phyloP scores from a whole-genome alignment of 768 basidiomycete genomes.

The Naganishia antarctica region DNA sequence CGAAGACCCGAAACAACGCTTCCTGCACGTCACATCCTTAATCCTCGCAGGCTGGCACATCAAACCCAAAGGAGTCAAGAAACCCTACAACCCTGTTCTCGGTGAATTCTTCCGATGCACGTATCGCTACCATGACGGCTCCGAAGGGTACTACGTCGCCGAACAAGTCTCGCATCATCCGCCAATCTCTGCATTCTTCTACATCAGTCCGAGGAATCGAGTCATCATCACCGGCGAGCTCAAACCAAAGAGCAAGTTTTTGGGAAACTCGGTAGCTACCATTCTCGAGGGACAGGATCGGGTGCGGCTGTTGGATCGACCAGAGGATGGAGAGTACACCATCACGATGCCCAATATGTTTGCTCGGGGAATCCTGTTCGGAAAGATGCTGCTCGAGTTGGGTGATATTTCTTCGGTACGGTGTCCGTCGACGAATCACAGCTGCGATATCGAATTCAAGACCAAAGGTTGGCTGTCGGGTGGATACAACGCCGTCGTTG shows the following conservation, averaged over 20 bases:
- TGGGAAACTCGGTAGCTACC: slow-evolving; percentile 94
- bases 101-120: slow-evolving; percentile 97
- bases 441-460: slow-evolving; percentile 90
- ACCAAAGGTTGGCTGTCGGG: slow-evolving; percentile 99
- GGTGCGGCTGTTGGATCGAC: slow-evolving; percentile 71
- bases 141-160: slow-evolving; percentile 88
- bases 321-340: slow-evolving; percentile 62
- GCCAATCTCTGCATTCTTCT: slow-evolving; percentile 77
- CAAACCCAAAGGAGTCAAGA: slow-evolving; percentile 97
- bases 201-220: slow-evolving; percentile 83
- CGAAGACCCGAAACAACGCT: slow-evolving; percentile 79
- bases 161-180: slow-evolving; percentile 98
- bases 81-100: slow-evolving; percentile 97
- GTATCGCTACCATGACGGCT: slow-evolving; percentile 84
- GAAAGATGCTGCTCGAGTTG: slow-evolving; percentile 84
- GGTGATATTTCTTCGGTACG: slow-evolving; percentile 81
- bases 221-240: slow-evolving; percentile 85
- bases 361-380: slow-evolving; percentile 53
- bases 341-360: slow-evolving; percentile 84
- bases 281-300: slow-evolving; percentile 95
- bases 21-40: slow-evolving; percentile 77
- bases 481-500: slow-evolving; percentile 83
- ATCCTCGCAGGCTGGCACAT: slow-evolving; percentile 81
- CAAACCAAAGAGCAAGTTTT: slow-evolving; percentile 80
- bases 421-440: slow-evolving; percentile 69